Conservation (phyloP, 1,284 basidiomycete genomes). For the Mycena citricolor region DNA sequence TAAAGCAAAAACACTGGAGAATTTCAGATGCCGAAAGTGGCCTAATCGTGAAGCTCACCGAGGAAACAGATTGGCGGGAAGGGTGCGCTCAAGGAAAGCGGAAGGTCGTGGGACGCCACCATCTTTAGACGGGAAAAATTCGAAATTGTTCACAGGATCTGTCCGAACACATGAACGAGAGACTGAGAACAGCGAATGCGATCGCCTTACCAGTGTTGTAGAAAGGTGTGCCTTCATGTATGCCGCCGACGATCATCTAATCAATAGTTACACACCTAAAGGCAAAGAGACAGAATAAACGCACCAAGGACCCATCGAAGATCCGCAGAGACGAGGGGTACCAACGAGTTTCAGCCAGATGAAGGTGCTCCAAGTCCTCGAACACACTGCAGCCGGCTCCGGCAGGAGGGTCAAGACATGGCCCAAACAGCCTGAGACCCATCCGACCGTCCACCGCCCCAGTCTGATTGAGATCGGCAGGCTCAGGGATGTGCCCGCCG, state of each 20-base stretch:
- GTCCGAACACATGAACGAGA: too few species aligned
- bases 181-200: too few species aligned
- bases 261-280: too few species aligned
- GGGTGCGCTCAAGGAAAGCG: conserved; percentile 45
- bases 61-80: conserved; percentile 64
- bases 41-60: conserved; percentile 71
- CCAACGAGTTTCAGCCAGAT: conserved; percentile 42
- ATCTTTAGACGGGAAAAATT: conserved; percentile 56
- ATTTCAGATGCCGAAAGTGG: conserved; percentile 62
- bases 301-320: conserved; percentile 39
- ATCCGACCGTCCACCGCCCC: not conserved
- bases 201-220: conserved; percentile 72
- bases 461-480: not conserved
- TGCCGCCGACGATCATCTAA: conserved; percentile 79
- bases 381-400: conserved; percentile 41
- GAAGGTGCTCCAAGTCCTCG: conserved; percentile 39
- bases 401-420: conserved; percentile 54
- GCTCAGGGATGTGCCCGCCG: not conserved
- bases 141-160: conserved; percentile 48
- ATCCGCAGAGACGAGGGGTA: conserved; percentile 44
- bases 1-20: conserved; percentile 65
- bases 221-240: conserved; percentile 75
- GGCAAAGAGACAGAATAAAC: too few species aligned
- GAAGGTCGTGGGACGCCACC: conserved; percentile 45
- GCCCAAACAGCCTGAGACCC: conserved; percentile 62